Conservation (phyloP, 495 filamentous ascomycete species). For the Penicillium chermesinum region DNA sequence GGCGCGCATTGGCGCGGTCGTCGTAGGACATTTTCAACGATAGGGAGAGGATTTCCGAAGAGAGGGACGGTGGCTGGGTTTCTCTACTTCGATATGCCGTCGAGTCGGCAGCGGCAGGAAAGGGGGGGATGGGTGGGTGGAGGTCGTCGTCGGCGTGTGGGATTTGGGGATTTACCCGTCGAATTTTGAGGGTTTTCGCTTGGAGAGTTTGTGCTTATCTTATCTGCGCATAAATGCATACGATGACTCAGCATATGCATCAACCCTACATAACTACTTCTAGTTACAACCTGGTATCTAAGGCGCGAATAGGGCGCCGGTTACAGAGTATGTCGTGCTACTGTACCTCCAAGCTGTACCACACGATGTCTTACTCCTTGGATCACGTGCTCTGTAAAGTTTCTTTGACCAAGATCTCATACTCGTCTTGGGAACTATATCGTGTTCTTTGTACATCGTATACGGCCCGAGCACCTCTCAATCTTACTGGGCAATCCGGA, state of each 20-base stretch:
- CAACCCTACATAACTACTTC: too few species aligned
- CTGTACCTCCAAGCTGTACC: too few species aligned
- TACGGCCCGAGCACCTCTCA: neutral
- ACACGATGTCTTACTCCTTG: too few species aligned
- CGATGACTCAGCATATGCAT: slow-evolving; percentile 33
- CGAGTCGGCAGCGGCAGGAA: slow-evolving; percentile 17
- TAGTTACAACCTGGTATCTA: neutral
- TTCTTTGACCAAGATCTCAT: too few species aligned
- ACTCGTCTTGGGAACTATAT: neutral
- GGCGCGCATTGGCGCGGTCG: slow-evolving; percentile 47
- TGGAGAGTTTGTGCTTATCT: slow-evolving; percentile 46
- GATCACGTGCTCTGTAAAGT: too few species aligned
- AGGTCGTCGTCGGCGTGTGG: slow-evolving; percentile 40
- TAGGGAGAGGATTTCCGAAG: slow-evolving; percentile 7
- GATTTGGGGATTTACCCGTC: slow-evolving; percentile 38
- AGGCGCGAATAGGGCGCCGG: too few species aligned
- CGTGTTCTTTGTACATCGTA: neutral
- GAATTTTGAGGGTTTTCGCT: slow-evolving; percentile 55
- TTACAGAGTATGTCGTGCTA: neutral
- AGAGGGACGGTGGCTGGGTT: slow-evolving; percentile 10
- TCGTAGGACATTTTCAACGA: slow-evolving; percentile 45
- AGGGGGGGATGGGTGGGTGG: slow-evolving; percentile 18
- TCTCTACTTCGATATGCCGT: slow-evolving; percentile 16
- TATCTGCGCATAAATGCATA: slow-evolving; percentile 35
- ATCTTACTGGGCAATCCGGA: neutral